Percentiles rank a stretch among this genome's conserved stretches.
Evolutionary conservation across 2,329 filamentous ascomycete species (phyloP).

Genomic region (Tolypocladium ovalisporum): DNA sequence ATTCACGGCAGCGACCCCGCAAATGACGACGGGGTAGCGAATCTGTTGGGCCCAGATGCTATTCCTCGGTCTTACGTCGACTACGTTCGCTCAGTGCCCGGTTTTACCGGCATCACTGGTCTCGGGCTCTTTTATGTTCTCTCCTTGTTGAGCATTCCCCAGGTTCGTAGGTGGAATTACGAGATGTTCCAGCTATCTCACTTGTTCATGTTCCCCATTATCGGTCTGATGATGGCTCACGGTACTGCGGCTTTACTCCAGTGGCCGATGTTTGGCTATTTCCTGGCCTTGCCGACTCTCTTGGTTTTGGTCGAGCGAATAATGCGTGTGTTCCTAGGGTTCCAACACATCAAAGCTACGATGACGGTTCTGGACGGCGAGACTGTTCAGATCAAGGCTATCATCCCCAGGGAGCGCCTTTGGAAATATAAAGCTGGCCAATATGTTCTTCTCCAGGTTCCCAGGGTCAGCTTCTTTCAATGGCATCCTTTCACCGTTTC

Average conservation of each 20-base stretch:
- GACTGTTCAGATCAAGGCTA: constrained; percentile 36
- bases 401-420: constrained; percentile 34
- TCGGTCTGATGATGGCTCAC: constrained; percentile 43
- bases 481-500: constrained; percentile 52
- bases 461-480: constrained; percentile 39
- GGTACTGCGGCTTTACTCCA: constrained; percentile 39
- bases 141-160: constrained; percentile 36
- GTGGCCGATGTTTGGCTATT: constrained; percentile 46
- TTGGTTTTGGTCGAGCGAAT: constrained; percentile 37
- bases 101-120: constrained; percentile 37
- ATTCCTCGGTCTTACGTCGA: constrained; percentile 23
- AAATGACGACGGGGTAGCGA: too few relatives aligned
- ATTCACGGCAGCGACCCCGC: constrained; percentile 32
- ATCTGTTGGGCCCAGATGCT: too few relatives aligned
- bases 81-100: constrained; percentile 25
- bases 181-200: constrained; percentile 47
- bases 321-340: constrained; percentile 33
- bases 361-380: constrained; percentile 39
- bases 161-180: constrained; percentile 38
- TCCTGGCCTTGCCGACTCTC: constrained; percentile 40
- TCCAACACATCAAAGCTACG: constrained; percentile 35
- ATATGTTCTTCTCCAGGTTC: constrained; percentile 46
- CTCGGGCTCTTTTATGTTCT: constrained; percentile 39
- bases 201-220: constrained; percentile 46
- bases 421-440: constrained; percentile 47